A percentile compares a stretch with the other conserved stretches of the same genome.
phyloP scores from a whole-genome alignment of 176 grass and related monocot species.

The Saccharum spontaneum region DNA sequence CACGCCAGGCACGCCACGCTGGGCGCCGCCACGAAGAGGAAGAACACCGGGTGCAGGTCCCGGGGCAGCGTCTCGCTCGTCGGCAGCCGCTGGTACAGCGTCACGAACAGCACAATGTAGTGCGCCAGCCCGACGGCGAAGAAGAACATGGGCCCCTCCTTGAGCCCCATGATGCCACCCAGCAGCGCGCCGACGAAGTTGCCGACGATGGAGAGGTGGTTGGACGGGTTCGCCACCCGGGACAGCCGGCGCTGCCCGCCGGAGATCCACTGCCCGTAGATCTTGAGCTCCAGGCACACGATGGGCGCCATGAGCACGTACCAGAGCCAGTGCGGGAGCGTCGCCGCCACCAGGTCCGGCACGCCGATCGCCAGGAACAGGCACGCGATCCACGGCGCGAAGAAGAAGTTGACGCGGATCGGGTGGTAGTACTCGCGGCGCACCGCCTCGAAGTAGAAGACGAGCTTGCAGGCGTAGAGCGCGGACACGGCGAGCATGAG shows the following conservation, averaged over 20 bases:
- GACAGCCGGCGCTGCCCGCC: no score
- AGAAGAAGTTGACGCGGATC: slow-evolving; percentile 87
- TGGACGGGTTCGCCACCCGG: no score
- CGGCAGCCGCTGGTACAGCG: slow-evolving; percentile 94
- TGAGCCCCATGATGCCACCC: slow-evolving; percentile 46
- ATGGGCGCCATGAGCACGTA: slow-evolving; percentile 80
- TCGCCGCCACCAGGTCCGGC: slow-evolving; percentile 15
- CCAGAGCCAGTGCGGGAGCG: slow-evolving; percentile 51
- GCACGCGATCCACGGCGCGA: slow-evolving; percentile 79
- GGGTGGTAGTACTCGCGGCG: slow-evolving; percentile 57
- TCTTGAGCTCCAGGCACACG: background rate
- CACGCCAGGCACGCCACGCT: slow-evolving; percentile 83
- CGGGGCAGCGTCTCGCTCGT: slow-evolving; percentile 86
- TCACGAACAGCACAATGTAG: slow-evolving; percentile 88
- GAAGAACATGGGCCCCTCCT: slow-evolving; percentile 86
- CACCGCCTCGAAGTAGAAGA: no score
- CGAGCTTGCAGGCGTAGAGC: no score
- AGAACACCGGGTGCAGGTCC: slow-evolving; percentile 94
- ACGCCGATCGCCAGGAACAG: slow-evolving; percentile 63
- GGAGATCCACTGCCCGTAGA: no score
- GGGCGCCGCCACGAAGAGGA: slow-evolving; percentile 88
- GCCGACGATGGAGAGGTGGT: no score
- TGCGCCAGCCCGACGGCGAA: slow-evolving; percentile 86
- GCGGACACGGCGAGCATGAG: no score
- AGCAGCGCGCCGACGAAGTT: no score